These are phyloP conservation scores for Hebeloma cylindrosporum DNA, from an alignment of 768 basidiomycete genomes.

Conservation along the genomic window DNA sequence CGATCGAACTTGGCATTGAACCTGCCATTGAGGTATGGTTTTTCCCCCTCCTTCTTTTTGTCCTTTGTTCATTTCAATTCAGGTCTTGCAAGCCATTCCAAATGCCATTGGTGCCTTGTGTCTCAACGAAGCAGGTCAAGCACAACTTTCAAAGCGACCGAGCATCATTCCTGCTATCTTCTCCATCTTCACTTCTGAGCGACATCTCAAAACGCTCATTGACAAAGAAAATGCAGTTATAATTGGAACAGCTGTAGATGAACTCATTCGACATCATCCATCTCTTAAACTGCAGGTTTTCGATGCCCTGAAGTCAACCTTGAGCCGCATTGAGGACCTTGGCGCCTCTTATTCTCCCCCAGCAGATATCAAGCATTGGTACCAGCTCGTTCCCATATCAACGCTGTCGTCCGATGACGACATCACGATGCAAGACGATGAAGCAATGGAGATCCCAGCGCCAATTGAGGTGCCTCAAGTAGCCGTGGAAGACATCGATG, in stretches of 20 bases:
- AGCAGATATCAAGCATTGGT: conserved; percentile 65
- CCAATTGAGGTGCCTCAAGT: conserved; percentile 13
- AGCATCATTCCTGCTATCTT: conserved; percentile 85
- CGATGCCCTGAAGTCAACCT: conserved; percentile 66
- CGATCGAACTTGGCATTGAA: conserved; percentile 83
- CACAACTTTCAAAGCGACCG: conserved; percentile 73
- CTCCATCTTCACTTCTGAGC: conserved; percentile 81
- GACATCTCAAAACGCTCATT: conserved; percentile 77
- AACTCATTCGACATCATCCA: conserved; percentile 95
- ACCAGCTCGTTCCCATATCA: conserved; percentile 46
- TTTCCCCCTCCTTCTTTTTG: not conserved
- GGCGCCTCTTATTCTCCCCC: conserved; percentile 61
- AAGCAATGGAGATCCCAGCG: not conserved
- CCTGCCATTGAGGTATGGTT: conserved; percentile 77
- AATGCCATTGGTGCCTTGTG: conserved; percentile 97
- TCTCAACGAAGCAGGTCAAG: conserved; percentile 86
- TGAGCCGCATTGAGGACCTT: conserved; percentile 72
- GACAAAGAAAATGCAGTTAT: conserved; percentile 93
- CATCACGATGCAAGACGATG: conserved; percentile 51
- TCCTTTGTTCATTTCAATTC: conserved; percentile 1
- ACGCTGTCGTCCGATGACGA: conserved; percentile 31
- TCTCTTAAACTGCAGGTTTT: conserved; percentile 78
- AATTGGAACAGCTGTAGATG: conserved; percentile 89
- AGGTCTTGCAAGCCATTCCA: conserved; percentile 92
- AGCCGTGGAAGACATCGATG: conserved; percentile 17